These are phyloP conservation scores for Amanita thiersii DNA, from an alignment of 768 basidiomycete genomes.

Conservation along the genomic window DNA sequence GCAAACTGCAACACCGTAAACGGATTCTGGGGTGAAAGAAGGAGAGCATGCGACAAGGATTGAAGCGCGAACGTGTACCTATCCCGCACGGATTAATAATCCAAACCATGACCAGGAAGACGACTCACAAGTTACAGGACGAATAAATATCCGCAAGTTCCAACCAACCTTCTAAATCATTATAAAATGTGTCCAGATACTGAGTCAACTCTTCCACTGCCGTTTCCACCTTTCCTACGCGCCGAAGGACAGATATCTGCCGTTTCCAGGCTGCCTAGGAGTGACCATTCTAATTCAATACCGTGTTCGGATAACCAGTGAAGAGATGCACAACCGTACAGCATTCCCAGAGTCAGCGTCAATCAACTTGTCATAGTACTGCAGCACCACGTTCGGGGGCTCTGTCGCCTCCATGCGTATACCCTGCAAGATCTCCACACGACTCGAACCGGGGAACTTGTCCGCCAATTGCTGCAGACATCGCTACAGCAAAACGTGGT, in stretches of 20 bases:
- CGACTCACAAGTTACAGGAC: conserved; percentile 61
- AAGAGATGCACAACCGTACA: conserved; percentile 33
- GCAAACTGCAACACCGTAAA: conserved; percentile 80
- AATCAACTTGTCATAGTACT: conserved; percentile 60
- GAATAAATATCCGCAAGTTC: conserved; percentile 79
- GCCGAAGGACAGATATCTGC: conserved; percentile 64
- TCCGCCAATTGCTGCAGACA: conserved; percentile 53
- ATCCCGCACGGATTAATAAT: conserved; percentile 1
- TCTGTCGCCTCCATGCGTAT: conserved; percentile 70
- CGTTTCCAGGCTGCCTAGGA: conserved; percentile 69
- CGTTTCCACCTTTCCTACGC: conserved; percentile 51
- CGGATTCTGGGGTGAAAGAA: conserved; percentile 81
- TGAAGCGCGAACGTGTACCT: conserved; percentile 72
- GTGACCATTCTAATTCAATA: background rate
- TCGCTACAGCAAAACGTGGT: conserved; percentile 31
- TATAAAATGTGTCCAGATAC: conserved; percentile 82
- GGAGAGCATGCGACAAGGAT: conserved; percentile 71
- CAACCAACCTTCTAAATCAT: conserved; percentile 82
- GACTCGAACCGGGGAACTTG: conserved; percentile 73
- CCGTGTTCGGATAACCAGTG: background rate
- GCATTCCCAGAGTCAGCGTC: conserved; percentile 60
- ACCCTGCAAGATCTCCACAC: conserved; percentile 72
- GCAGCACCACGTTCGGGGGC: conserved; percentile 44
- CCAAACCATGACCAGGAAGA: background rate
- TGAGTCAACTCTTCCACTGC: conserved; percentile 65